Base-by-base conservation (phyloP, 306 rosid genomes). In the Oxytropis ochrocephala region DNA sequence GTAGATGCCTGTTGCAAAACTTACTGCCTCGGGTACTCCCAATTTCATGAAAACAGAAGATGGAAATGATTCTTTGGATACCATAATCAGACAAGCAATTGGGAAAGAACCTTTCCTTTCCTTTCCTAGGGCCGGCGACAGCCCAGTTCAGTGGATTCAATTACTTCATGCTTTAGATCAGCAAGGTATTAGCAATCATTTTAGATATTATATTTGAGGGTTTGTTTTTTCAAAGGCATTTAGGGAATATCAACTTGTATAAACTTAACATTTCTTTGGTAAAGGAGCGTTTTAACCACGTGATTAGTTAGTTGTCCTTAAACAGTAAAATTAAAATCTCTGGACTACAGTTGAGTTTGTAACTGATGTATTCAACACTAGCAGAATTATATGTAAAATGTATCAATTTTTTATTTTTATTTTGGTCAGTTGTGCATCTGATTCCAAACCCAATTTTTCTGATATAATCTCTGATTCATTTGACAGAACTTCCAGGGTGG, bases 121-220 rank as follows among this genome's bases (percentile, higher is more conserved):
- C 76, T 87, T 80, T 69, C 79, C 97, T 7, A 81, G 88, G 81
- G 82, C 85, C 0, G 83, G 88, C 81, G 95, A 91, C 61, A 80
- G 83, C 74, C 88, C 89, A 9, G 91, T 79, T 8, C 96, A 89
- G 69, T 91, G 88, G 97, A 74, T 87, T 67, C 95, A 94, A n/a
- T 75, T 91, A 67, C 92, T 94, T 56, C 85, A 91, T 52, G 95
- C 96, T 67, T 86, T 94, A 68, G 96, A 94, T 76, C 96, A 83
- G 74, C 97, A 84, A 87, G 99, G 99, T 94, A 87, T 62, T 65
- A 13, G 54, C 67, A 49, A 39, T 69, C 27, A 36, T 42, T 44
- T 61, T 50, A 18, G 32, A 27, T 30, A 10, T 30, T 18, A 11
- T 42, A 56, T 7, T 75, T 57, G 39, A 59, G 62, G 11, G 11